Evolutionary conservation across 2,329 filamentous ascomycete genomes (phyloP), one percentile per base, ranked within the genome.

Genomic region (Hypoxylon sp.): DNA sequence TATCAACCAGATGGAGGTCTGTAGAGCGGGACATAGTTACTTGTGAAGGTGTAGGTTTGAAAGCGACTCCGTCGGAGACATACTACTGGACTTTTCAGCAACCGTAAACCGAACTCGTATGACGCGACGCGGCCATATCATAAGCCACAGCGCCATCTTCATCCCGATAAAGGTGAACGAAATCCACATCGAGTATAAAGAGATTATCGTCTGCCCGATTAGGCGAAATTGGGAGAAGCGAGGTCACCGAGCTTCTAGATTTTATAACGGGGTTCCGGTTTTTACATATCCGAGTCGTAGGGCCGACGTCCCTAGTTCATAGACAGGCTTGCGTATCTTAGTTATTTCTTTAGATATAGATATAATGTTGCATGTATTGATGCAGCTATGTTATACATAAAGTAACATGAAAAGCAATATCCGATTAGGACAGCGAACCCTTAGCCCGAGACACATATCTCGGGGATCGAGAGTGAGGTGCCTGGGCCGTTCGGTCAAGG

Each of bases 11-110:
- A n/a, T n/a, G n/a, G n/a, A n/a, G n/a, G n/a, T n/a, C n/a, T n/a
- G n/a, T n/a, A n/a, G n/a, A n/a, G n/a, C n/a, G n/a, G n/a, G n/a
- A n/a, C n/a, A n/a, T n/a, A n/a, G n/a, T n/a, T n/a, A n/a, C n/a
- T n/a, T n/a, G n/a, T n/a, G n/a, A n/a, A n/a, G n/a, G n/a, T n/a
- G n/a, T n/a, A n/a, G n/a, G n/a, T n/a, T n/a, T n/a, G 41, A 60
- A n/a, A 20, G 56, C 8, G 52, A 57, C 15, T 17, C 48, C n/a
- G 49, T 64, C 26, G 61, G 61, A 22, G 43, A 64, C 22, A 50
- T 39, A 48, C 48, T 64, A n/a, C 41, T 56, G 15, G 52, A 60
- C 11, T 47, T 37, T 64, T n/a, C 56, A 60, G 28, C 56, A 52
- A 46, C 61, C 61, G 8, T 48, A 57, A 52, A 46, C 61, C 61